Base-by-base conservation (phyloP, 306 rosid genomes). In the Quercus berberidifolia region DNA sequence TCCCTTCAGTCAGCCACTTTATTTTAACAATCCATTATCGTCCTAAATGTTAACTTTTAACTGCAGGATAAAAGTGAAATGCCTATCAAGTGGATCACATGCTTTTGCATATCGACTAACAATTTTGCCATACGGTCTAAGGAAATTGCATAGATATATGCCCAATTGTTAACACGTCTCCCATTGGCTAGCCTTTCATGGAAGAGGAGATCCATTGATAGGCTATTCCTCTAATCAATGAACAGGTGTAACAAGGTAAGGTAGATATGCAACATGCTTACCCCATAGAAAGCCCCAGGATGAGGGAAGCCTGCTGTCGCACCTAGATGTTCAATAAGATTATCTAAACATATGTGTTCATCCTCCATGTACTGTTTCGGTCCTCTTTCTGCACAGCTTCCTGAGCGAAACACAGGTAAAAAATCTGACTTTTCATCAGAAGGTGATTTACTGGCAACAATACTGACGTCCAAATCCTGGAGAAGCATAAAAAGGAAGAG, bases 331-430 rank as follows among this genome's bases (percentile, higher is more conserved):
- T 86, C 88, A 79, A 54, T 76, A 82, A 92, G 93, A 82, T 88
- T 75, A 79, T 92, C 95, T 60, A 92, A 80, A 60, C 97, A 90
- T 52, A 92, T 19, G 79, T 92, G 95, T 79, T 92, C 95, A 52
- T 92, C 97, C 81, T 92, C 95, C 97, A 92, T 92, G 77, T 77
- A 86, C 82, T 90, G 95, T 86, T 90, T 92, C 43, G 93, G 95
- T 67, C 97, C 97, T 79, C 76, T 92, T 84, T 90, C 97, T 78
- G 93, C 89, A 81, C 97, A 92, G 81, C 97, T 89, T 79, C 95
- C 97, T n/a, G 95, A 92, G 69, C 93, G 88, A 67, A 85, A 89
- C 64, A 87, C 82, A 7, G 97, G 97, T 58, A 85, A 60, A 85
- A 80, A 90, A 54, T 74, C 91, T 21, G 86, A 28, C 74, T 85